These are phyloP conservation scores for Podaxis mareebaensis DNA, from an alignment of 768 basidiomycete genomes.

Conservation along the genomic window DNA sequence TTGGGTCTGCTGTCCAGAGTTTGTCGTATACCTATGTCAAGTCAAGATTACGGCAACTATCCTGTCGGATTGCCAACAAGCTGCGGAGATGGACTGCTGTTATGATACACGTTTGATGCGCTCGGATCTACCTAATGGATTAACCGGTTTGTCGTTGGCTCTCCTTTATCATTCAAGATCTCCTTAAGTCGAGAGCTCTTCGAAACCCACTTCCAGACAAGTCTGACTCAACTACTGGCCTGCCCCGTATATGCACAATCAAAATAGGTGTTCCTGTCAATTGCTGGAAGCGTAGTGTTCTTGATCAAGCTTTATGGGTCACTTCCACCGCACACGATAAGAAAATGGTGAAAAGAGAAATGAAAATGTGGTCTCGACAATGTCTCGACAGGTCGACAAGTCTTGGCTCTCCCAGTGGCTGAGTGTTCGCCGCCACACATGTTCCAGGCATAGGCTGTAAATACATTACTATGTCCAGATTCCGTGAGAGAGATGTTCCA, in stretches of 20 bases:
- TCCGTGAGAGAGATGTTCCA: conserved; percentile 3
- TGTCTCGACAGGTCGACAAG: background rate
- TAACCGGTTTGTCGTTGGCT: background rate
- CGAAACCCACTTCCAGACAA: background rate
- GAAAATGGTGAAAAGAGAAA: too few relatives aligned
- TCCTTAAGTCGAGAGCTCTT: background rate
- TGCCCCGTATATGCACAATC: background rate
- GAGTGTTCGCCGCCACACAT: background rate
- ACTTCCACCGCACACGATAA: too few relatives aligned
- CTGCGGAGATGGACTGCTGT: background rate
- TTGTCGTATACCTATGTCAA: background rate
- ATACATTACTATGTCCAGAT: background rate
- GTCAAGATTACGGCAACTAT: background rate
- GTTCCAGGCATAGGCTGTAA: background rate
- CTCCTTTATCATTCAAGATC: background rate
- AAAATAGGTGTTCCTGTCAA: background rate
- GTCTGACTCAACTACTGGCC: background rate
- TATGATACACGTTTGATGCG: background rate
- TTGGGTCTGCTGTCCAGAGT: background rate
- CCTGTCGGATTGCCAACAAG: background rate
- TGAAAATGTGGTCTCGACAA: too few relatives aligned
- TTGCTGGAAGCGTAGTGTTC: background rate
- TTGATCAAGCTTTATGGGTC: too few relatives aligned
- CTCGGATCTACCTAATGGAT: background rate
- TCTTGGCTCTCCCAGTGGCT: background rate